phyloP scores from a whole-genome alignment of 2,329 filamentous ascomycete genomes.

The Sporothrix variecibatus region DNA sequence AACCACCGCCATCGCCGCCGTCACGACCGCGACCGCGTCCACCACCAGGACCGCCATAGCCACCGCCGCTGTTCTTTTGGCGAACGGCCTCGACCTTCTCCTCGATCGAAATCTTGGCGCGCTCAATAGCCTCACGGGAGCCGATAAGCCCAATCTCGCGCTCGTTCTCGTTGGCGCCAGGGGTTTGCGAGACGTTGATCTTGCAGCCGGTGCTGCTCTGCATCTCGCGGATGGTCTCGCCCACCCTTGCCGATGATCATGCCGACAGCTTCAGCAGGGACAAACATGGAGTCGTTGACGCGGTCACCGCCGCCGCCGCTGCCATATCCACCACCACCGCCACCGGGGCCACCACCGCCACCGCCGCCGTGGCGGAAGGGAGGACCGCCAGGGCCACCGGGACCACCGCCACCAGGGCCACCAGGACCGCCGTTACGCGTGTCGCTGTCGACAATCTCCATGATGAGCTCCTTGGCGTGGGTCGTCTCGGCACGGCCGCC shows the following conservation, averaged over 20 bases:
- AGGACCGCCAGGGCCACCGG: constrained; percentile 30
- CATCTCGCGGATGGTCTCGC: constrained; percentile 93
- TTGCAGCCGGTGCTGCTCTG: constrained; percentile 86
- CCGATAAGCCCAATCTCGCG: constrained; percentile 87
- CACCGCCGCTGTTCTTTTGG: constrained; percentile 55
- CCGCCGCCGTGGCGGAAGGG: constrained; percentile 38
- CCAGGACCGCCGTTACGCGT: constrained; percentile 54
- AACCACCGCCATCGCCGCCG: constrained; percentile 55
- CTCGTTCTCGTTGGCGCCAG: constrained; percentile 74
- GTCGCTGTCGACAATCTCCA: constrained; percentile 93
- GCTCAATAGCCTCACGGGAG: constrained; percentile 71
- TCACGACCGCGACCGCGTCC: constrained; percentile 48
- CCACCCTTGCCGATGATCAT: constrained; percentile 97
- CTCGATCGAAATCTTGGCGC: constrained; percentile 81
- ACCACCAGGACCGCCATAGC: constrained; percentile 46
- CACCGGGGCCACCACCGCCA: constrained; percentile 41
- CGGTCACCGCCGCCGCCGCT: constrained; percentile 59
- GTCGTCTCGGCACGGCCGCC: constrained; percentile 73
- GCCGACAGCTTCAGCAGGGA: constrained; percentile 87
- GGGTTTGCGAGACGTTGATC: constrained; percentile 87
- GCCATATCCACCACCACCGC: constrained; percentile 43
- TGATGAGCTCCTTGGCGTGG: constrained; percentile 81
- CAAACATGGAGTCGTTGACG: constrained; percentile 78
- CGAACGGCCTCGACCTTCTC: constrained; percentile 87
- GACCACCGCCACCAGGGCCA: constrained; percentile 21